Conservation (phyloP, 2,329 filamentous ascomycete species). For the Diaporthe sp. region DNA sequence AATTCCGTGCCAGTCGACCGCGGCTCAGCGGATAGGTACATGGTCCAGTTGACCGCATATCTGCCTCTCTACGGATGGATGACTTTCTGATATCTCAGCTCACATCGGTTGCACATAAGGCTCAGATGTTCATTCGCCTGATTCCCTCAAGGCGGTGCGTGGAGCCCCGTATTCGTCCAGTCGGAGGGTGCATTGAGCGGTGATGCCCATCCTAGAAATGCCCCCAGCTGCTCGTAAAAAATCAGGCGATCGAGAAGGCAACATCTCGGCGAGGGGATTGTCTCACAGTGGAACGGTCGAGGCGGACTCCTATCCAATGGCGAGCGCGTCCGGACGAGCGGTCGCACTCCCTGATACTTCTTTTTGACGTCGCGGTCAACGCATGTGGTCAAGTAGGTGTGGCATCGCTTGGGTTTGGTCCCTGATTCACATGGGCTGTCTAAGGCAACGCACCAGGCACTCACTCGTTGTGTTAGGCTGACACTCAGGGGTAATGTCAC, state of each 20-base stretch:
- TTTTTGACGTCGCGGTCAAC: neutral
- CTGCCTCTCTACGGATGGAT: neutral
- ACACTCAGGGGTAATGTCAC: conserved; percentile 10
- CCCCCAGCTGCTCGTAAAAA: neutral
- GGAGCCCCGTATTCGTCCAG: neutral
- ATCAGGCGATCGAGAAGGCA: conserved; percentile 15
- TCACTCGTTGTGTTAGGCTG: neutral
- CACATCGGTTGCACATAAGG: neutral
- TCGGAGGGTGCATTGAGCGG: neutral
- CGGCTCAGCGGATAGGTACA: conserved; percentile 25
- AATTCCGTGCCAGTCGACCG: conserved; percentile 23
- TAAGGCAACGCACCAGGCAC: neutral
- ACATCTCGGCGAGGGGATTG: conserved; percentile 3
- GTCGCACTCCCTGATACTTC: neutral
- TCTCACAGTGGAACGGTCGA: conserved; percentile 21
- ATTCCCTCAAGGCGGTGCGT: neutral
- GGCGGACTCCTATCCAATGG: neutral
- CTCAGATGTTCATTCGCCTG: neutral
- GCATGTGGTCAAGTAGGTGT: neutral
- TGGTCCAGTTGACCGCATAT: conserved; percentile 1
- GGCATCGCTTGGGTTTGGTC: conserved; percentile 7
- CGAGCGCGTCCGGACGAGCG: neutral
- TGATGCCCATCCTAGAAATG: neutral
- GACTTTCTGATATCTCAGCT: conserved; percentile 3
- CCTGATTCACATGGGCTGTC: conserved; percentile 18